Conservation (phyloP, 768 basidiomycete species). For the Pleurotus giganteus region DNA sequence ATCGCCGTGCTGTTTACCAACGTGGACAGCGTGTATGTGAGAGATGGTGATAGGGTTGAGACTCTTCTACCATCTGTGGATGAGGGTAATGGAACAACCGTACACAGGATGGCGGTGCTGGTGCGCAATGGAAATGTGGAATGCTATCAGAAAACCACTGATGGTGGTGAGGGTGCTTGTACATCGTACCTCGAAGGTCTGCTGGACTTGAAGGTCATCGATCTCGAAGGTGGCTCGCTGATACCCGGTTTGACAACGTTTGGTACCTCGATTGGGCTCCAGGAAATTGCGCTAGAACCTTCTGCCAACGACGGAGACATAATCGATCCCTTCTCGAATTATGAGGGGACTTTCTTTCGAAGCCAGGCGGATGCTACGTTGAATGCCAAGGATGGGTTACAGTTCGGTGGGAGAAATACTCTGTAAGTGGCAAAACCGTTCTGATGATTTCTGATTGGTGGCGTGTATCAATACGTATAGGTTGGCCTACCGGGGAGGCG, state of each 20-base stretch:
- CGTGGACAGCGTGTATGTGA: conserved; percentile 39
- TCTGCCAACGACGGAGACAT: conserved; percentile 67
- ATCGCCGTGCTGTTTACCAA: conserved; percentile 51
- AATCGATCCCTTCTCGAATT: conserved; percentile 44
- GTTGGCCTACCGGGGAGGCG: conserved; percentile 70
- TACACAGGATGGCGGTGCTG: conserved; percentile 35
- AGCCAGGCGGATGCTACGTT: conserved; percentile 44
- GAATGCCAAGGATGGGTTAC: conserved; percentile 63
- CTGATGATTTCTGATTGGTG: not conserved
- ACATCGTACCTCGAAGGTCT: conserved; percentile 8
- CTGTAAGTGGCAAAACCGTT: conserved; percentile 33
- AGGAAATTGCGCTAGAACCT: conserved; percentile 63
- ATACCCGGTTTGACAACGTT: conserved; percentile 62
- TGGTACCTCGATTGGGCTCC: conserved; percentile 62
- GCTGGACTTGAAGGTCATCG: conserved; percentile 26
- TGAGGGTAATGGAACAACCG: conserved; percentile 11
- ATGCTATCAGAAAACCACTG: conserved; percentile 33
- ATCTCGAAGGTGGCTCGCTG: conserved; percentile 65
- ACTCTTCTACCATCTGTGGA: conserved; percentile 18
- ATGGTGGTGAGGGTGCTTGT: not conserved
- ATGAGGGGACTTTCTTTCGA: conserved; percentile 35
- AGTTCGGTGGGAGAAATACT: conserved; percentile 50
- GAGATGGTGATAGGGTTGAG: conserved; percentile 14
- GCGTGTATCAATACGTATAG: conserved; percentile 31
- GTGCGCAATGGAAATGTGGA: conserved; percentile 52